Conservation (phyloP, 768 basidiomycete species). For the Lactifluus rugatus region DNA sequence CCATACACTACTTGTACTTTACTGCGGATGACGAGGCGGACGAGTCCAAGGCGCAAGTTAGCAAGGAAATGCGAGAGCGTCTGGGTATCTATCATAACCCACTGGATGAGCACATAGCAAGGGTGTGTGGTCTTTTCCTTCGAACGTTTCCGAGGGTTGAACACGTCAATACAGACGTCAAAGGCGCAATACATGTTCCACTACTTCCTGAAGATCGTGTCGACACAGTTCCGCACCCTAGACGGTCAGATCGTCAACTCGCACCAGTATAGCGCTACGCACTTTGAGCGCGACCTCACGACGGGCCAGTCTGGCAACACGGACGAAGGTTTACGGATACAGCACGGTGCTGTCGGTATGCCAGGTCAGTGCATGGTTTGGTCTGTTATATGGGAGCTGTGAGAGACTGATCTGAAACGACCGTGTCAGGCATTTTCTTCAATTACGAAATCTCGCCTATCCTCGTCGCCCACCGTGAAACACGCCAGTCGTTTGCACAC, state of each 20-base stretch:
- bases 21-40: constrained; percentile 78
- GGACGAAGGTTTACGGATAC: constrained; percentile 55
- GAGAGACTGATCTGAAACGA: neutral
- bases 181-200: constrained; percentile 93
- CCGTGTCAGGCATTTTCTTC: constrained; percentile 64
- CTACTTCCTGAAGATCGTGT: constrained; percentile 98
- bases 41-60: constrained; percentile 49
- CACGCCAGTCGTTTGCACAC: constrained; percentile 91
- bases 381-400: neutral
- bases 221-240: constrained; percentile 85
- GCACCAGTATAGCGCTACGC: constrained; percentile 92
- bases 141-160: neutral
- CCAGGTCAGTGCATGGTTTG: constrained; percentile 36
- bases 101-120: constrained; percentile 54
- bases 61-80: constrained; percentile 54
- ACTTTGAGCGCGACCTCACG: constrained; percentile 86
- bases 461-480: constrained; percentile 84
- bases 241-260: constrained; percentile 70
- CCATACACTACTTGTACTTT: constrained; percentile 72
- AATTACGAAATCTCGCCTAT: constrained; percentile 98
- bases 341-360: constrained; percentile 64
- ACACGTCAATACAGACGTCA: constrained; percentile 40
- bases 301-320: constrained; percentile 52
- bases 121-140: constrained; percentile 31
- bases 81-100: constrained; percentile 72